Evolutionary conservation across 495 filamentous ascomycete genomes (phyloP), one percentile per base, ranked within the genome.

Genomic region (Xylaria grammica): DNA sequence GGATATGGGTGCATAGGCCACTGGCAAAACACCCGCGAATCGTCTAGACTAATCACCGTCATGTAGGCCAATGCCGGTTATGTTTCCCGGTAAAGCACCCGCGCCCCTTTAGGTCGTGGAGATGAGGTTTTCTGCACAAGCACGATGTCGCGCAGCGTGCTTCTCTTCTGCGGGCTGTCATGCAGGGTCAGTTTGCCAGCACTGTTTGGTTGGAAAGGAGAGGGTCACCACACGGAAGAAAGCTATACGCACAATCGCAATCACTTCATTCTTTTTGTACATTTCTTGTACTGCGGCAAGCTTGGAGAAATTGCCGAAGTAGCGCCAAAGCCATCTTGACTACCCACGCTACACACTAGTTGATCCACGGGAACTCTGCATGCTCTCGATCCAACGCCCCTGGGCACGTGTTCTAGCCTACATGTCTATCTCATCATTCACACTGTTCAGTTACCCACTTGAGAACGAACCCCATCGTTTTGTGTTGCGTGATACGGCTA

Each of bases 401-500:
- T 1, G 4, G 9, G 50, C 42, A 55, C 40, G 51, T 38, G 10
- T 46, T 48, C 26, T 19, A 53, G 26, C 30, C 8, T 51, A 26
- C 38, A 17, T 30, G 6, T 30, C 11, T 7, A 42, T 3, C 24
- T 29, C 15, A 7, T 54, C 13, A 6, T 53, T 38, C 49, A 62
- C 32, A 53, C n/a, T 22, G 38, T 36, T 46, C 29, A 48, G 19
- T 55, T 48, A 45, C 26, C 13, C 51, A 40, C 42, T 24, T 32
- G 36, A 17, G 38, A 62, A 45, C 49, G 27, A 34, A 24, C 60
- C 42, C 26, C 10, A 27, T 62, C 26, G 10, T 19, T 10, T 55
- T 55, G 49, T 38, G 9, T 46, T 36, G 38, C 49, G 50, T 63
- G 49, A 48, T 53, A 13, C 51, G 61, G 42, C 30, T 36, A 49